Conservation (phyloP, 1,284 basidiomycete species). For the Puccinia horiana region DNA sequence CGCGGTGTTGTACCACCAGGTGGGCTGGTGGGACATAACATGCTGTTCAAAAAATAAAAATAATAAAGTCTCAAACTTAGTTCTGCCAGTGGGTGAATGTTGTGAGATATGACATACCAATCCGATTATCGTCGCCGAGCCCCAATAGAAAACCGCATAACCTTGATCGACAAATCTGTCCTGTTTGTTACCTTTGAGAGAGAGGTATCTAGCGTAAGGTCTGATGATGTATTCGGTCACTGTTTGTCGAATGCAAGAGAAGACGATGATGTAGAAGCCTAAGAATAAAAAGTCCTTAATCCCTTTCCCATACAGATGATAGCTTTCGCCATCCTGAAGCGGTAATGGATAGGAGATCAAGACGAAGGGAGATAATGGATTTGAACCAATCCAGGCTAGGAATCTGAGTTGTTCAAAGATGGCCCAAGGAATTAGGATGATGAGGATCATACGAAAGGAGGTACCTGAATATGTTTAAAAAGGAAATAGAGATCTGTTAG, state of each 20-base stretch:
- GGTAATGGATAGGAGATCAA: constrained; percentile 70
- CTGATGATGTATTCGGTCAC: constrained; percentile 71
- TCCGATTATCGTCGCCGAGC: constrained; percentile 72
- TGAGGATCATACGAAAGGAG: constrained; percentile 51
- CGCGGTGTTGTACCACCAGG: constrained; percentile 60
- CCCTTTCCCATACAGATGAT: constrained; percentile 72
- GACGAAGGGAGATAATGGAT: constrained; percentile 76
- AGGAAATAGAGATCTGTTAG: constrained; percentile 58
- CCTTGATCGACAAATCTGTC: constrained; percentile 86
- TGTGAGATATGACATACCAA: constrained; percentile 65
- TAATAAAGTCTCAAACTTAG: neutral
- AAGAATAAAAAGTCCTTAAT: constrained; percentile 76
- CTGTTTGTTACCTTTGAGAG: constrained; percentile 71
- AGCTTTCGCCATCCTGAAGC: constrained; percentile 63
- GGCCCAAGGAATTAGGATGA: constrained; percentile 43
- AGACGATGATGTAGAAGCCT: constrained; percentile 83
- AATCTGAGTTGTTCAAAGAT: constrained; percentile 52
- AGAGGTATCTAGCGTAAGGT: constrained; percentile 71
- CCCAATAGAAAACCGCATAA: constrained; percentile 81
- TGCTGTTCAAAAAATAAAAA: constrained; percentile 59
- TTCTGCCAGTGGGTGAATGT: neutral
- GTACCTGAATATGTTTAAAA: constrained; percentile 48
- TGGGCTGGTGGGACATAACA: constrained; percentile 83
- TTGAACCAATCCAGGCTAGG: constrained; percentile 65
- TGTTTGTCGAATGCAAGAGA: constrained; percentile 82